phyloP scores from a whole-genome alignment of 1,284 basidiomycete species.

The Apiotrichum porosum region DNA sequence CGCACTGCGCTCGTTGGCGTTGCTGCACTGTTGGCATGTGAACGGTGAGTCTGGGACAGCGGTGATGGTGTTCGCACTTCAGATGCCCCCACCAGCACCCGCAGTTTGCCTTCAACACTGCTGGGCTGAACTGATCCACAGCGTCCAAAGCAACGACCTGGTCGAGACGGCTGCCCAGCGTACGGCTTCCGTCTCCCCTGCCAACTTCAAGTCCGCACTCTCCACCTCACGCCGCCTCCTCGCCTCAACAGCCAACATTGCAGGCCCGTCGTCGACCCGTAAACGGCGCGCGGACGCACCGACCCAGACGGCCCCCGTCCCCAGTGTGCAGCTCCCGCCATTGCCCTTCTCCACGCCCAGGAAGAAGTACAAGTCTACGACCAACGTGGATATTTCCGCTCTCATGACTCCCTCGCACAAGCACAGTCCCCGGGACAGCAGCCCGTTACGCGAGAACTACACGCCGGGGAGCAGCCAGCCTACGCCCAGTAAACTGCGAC shows the following conservation, averaged over 20 bases:
- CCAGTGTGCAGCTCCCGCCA: conserved; percentile 1
- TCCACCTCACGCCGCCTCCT: conserved; percentile 26
- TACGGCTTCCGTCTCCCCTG: conserved; percentile 36
- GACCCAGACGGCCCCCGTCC: background rate
- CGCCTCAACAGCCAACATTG: background rate
- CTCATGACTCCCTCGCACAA: conserved; percentile 23
- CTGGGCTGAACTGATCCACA: conserved; percentile 6
- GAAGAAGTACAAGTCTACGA: conserved; percentile 33
- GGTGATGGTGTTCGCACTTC: no score
- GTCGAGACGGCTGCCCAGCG: conserved; percentile 33
- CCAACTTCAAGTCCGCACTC: conserved; percentile 37
- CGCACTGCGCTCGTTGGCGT: conserved; percentile 42
- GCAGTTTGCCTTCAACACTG: background rate
- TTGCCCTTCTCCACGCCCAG: conserved; percentile 32
- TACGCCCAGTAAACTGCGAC: background rate
- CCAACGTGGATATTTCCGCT: conserved; percentile 26
- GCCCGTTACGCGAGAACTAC: conserved; percentile 28
- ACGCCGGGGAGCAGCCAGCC: conserved; percentile 16
- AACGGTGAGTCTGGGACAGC: conserved; percentile 35
- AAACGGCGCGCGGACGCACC: conserved; percentile 1
- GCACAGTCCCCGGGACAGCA: conserved; percentile 14
- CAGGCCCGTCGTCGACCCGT: background rate
- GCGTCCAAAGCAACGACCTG: conserved; percentile 39
- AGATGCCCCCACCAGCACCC: no score
- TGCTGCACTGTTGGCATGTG: conserved; percentile 42